Evolutionary conservation across 2,329 filamentous ascomycete genomes (phyloP).

Genomic region (Aspergillus quadrilineatus): DNA sequence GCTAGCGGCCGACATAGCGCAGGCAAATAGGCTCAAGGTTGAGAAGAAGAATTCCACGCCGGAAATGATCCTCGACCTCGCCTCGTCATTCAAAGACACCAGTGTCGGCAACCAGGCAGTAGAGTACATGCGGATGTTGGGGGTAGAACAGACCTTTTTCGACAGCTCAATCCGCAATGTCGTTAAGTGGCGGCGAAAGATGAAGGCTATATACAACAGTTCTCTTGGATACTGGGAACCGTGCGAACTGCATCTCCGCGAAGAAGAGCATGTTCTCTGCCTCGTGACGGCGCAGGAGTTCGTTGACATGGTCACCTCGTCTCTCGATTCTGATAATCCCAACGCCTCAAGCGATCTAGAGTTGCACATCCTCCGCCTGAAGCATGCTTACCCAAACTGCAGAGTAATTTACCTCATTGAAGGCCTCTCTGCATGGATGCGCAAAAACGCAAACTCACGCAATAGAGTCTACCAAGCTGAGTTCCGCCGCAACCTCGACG

Average conservation of each 20-base stretch:
- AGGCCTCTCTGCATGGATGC: slow-evolving; percentile 64
- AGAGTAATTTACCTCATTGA: slow-evolving; percentile 70
- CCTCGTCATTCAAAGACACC: slow-evolving; percentile 53
- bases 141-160: slow-evolving; percentile 44
- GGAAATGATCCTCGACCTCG: slow-evolving; percentile 76
- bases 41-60: slow-evolving; percentile 71
- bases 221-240: slow-evolving; percentile 66
- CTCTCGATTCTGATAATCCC: slow-evolving; percentile 19
- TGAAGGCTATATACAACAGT: slow-evolving; percentile 62
- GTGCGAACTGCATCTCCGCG: slow-evolving; percentile 45
- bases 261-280: slow-evolving; percentile 63
- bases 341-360: slow-evolving; percentile 52
- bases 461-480: slow-evolving; percentile 68
- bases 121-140: slow-evolving; percentile 44
- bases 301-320: slow-evolving; percentile 56
- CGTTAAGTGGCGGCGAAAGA: slow-evolving; percentile 68
- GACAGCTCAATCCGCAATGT: slow-evolving; percentile 48
- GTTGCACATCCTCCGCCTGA: slow-evolving; percentile 58
- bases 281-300: slow-evolving; percentile 65
- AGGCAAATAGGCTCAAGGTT: slow-evolving; percentile 70
- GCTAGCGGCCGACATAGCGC: slow-evolving; percentile 63
- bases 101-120: slow-evolving; percentile 45
- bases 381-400: slow-evolving; percentile 52
- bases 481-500: slow-evolving; percentile 53
- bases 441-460: slow-evolving; percentile 65